Percentiles rank a stretch among this genome's conserved stretches.
Evolutionary conservation across 306 rosid genomes (phyloP).

Genomic region (Cucurbita moschata): DNA sequence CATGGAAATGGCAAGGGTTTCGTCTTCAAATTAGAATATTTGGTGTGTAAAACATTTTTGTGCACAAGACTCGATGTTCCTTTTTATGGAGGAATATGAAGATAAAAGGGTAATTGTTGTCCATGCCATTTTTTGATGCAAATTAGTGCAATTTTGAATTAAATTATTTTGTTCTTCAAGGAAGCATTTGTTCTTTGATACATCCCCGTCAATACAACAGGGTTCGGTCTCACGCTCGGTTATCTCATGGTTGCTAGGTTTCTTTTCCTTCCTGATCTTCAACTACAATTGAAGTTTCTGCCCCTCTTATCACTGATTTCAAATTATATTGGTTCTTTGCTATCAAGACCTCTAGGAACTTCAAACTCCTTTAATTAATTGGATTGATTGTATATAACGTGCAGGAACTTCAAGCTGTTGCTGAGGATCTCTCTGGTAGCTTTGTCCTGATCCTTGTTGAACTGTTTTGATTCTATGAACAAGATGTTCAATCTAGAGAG

Average conservation of each 20-base stretch:
- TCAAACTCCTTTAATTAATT: background rate
- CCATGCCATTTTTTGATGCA: background rate
- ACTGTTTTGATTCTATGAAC: background rate
- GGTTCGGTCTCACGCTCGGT: background rate
- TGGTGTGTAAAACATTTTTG: background rate
- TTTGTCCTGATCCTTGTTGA: background rate
- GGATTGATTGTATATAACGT: background rate
- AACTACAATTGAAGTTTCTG: too few species aligned
- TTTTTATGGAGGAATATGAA: background rate
- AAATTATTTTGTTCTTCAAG: background rate
- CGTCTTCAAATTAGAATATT: background rate
- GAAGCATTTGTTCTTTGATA: background rate
- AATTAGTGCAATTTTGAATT: background rate
- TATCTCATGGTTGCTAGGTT: background rate
- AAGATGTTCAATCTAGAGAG: background rate
- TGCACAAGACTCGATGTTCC: background rate
- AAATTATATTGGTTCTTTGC: background rate
- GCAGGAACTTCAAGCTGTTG: background rate
- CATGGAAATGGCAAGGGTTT: background rate
- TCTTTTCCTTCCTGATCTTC: background rate
- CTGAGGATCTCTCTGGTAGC: background rate
- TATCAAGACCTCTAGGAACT: background rate
- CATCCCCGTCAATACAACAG: background rate
- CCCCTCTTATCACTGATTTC: background rate
- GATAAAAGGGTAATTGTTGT: background rate